These are phyloP conservation scores for Solanum infundibuliforme DNA, from an alignment of 257 asterid species.

Conservation along the genomic window DNA sequence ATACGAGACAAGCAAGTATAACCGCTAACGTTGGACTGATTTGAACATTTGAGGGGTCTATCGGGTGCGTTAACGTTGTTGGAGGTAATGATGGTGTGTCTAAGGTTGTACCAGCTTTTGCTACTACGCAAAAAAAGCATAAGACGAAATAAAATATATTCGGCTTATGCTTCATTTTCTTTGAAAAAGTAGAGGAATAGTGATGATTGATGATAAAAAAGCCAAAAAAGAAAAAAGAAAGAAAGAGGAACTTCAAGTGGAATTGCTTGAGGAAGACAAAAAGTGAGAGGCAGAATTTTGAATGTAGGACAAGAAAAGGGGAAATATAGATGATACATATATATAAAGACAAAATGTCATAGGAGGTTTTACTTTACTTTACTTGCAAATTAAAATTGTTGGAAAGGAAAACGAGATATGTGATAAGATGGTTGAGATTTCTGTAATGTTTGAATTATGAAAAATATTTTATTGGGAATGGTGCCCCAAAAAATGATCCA, in stretches of 20 bases:
- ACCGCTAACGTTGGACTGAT: slow-evolving; percentile 7
- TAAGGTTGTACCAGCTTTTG: not conserved
- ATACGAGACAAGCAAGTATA: slow-evolving; percentile 9
- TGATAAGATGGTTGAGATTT: not conserved
- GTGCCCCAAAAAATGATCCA: accelerated
- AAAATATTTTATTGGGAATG: not conserved
- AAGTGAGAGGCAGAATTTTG: not conserved
- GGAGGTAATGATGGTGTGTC: not conserved
- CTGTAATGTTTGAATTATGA: not conserved
- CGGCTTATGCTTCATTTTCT: not conserved
- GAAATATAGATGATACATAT: not conserved
- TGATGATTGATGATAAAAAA: not conserved
- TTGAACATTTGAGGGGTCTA: not conserved
- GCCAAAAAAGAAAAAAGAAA: too few relatives aligned
- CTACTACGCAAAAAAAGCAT: not conserved
- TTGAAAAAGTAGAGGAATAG: not conserved
- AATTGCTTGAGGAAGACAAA: not conserved
- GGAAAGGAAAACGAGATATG: not conserved
- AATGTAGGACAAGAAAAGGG: not conserved
- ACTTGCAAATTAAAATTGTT: not conserved
- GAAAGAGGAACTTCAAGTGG: not conserved
- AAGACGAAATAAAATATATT: not conserved
- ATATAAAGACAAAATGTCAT: not conserved
- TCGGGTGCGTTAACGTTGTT: not conserved
- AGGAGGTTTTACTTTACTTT: not conserved